Conservation (phyloP, 768 basidiomycete species). For the Psilocybe sp. region DNA sequence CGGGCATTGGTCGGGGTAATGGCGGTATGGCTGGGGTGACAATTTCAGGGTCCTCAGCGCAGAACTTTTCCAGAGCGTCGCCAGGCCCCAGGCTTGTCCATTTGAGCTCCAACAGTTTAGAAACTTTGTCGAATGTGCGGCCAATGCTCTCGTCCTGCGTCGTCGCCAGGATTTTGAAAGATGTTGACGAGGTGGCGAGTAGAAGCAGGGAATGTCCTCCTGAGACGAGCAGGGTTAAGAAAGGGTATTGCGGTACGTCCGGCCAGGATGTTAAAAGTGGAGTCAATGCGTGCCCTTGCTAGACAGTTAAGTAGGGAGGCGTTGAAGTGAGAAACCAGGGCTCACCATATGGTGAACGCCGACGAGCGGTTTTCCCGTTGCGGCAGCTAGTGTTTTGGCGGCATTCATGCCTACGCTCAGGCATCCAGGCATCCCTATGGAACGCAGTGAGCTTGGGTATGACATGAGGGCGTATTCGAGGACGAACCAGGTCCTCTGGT, state of each 20-base stretch:
- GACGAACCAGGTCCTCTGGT: conserved; percentile 78
- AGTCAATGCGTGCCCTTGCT: conserved; percentile 95
- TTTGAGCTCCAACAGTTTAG: conserved; percentile 63
- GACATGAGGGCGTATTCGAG: neutral
- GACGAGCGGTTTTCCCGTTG: conserved; percentile 72
- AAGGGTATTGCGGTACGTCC: conserved; percentile 67
- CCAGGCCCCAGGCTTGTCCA: conserved; percentile 69
- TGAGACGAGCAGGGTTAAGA: conserved; percentile 83
- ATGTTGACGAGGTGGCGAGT: conserved; percentile 55
- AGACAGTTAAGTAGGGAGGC: conserved; percentile 3
- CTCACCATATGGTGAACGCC: conserved; percentile 95
- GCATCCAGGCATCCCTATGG: conserved; percentile 73
- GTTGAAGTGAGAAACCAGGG: conserved; percentile 3
- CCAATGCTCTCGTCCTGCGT: conserved; percentile 78
- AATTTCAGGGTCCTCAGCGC: conserved; percentile 32
- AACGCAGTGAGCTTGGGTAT: conserved; percentile 4
- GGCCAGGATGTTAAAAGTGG: conserved; percentile 60
- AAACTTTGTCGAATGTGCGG: conserved; percentile 80
- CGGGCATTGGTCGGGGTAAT: conserved; percentile 48
- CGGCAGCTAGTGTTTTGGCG: conserved; percentile 83
- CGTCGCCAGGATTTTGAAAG: conserved; percentile 70
- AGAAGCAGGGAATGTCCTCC: conserved; percentile 94
- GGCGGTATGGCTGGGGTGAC: conserved; percentile 29
- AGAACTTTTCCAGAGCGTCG: conserved; percentile 77
- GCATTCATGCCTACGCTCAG: conserved; percentile 77